Evolutionary conservation across 2,329 filamentous ascomycete species (phyloP).

Genomic region (Fusarium pseudonygamai): DNA sequence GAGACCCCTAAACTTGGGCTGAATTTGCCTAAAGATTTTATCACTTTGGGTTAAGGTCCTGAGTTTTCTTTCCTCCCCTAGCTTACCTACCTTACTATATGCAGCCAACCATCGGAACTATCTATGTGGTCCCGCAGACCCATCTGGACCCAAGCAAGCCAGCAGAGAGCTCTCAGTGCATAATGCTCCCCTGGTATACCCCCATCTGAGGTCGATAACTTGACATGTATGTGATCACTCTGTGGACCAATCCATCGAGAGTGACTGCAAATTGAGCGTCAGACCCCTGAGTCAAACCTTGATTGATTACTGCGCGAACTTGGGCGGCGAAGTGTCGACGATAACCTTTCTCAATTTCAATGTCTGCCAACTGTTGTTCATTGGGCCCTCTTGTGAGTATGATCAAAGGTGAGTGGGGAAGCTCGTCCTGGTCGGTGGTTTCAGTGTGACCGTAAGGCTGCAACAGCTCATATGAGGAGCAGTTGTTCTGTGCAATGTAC

Average conservation of each 20-base stretch:
- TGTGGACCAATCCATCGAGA: background rate
- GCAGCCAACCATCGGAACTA: background rate
- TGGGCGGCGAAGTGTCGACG: slow-evolving; percentile 23
- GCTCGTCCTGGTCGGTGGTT: slow-evolving; percentile 15
- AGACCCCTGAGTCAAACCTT: slow-evolving; percentile 14
- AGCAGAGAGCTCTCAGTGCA: background rate
- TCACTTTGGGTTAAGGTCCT: too few species aligned
- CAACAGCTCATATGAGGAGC: background rate
- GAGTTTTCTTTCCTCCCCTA: too few species aligned
- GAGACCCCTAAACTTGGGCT: too few species aligned
- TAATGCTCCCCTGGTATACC: background rate
- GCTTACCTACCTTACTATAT: background rate
- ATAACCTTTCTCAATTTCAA: slow-evolving; percentile 2
- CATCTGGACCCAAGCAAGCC: background rate
- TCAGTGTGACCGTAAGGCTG: slow-evolving; percentile 6
- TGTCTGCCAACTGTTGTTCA: background rate
- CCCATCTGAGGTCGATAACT: background rate
- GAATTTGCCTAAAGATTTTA: too few species aligned
- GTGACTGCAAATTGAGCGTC: slow-evolving; percentile 6
- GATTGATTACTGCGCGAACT: background rate
- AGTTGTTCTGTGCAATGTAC: slow-evolving; percentile 7
- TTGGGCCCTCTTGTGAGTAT: background rate
- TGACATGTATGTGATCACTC: slow-evolving; percentile 6
- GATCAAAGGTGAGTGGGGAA: background rate
- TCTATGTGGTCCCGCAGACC: background rate